Conservation (phyloP, 2,329 filamentous ascomycete genomes). For the Rutstroemia sp. region DNA sequence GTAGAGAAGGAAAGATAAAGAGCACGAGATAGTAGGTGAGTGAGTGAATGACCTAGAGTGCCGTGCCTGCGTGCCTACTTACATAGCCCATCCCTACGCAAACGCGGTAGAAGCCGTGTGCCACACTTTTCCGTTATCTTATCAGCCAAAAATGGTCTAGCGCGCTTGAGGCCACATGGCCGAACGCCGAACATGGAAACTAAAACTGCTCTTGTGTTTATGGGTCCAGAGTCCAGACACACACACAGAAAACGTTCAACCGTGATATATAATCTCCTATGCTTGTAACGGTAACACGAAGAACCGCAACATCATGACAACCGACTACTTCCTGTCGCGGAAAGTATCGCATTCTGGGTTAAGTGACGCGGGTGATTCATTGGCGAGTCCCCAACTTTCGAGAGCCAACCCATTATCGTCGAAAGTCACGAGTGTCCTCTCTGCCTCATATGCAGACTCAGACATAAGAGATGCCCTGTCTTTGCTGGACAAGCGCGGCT, state of each 20-base stretch:
- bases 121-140: slow-evolving; percentile 6
- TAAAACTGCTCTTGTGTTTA: background rate
- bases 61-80: background rate
- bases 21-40: slow-evolving; percentile 4
- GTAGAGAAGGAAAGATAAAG: background rate
- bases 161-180: background rate
- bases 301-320: slow-evolving; percentile 16
- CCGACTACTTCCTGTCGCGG: slow-evolving; percentile 22
- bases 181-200: background rate
- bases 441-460: slow-evolving; percentile 84
- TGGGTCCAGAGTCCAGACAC: background rate
- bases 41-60: slow-evolving; percentile 13
- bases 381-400: slow-evolving; percentile 22
- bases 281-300: background rate
- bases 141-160: background rate
- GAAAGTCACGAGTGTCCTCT: slow-evolving; percentile 78
- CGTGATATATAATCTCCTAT: no score
- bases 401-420: slow-evolving; percentile 60
- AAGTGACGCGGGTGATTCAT: slow-evolving; percentile 21
- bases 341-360: slow-evolving; percentile 17
- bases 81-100: background rate
- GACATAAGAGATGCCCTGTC: slow-evolving; percentile 82
- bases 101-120: background rate
- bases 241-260: background rate
- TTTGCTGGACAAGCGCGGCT: slow-evolving; percentile 64